Base-by-base conservation (phyloP, 257 asterid species). In the Nyctanthes arbortristis region DNA sequence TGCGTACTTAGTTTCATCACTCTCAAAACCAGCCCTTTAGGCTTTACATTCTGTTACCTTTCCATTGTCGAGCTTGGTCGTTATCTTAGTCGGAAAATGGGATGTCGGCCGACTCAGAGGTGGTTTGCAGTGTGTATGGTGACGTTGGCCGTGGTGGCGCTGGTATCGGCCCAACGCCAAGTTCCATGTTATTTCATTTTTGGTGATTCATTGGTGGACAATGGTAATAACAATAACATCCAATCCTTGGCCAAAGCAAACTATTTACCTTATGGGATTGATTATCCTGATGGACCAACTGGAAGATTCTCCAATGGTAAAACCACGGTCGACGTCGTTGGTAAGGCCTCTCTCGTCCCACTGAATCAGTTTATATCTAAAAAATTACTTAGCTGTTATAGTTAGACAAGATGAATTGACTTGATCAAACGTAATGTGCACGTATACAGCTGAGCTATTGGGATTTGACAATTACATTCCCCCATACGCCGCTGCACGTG, bases 151-250 rank as follows among this genome's bases (percentile, higher is more conserved):
- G 65, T 66, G 66, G 61, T 28, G 72, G 57, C 24, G 63, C 61
- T 76, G 71, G 85, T 34, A 5, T n/a, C 16, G 61, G 91, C 85
- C 16, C 76, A 80, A 65, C 88, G 88, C 4, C 95, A 88, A 72
- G 95, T 85, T 6, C 96, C 96, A 2, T 87, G 96, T 62, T 84
- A 69, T 78, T 89, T 89, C 52, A 71, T 87, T 34, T 89, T 89
- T 35, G 96, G 96, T 12, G 96, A 89, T 66, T 89, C 96, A 0
- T 71, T 89, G 66, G 93, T 87, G 30, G 96, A 89, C 55, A 87
- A 87, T 65, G 96, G 96, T 2, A 89, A 89, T 65, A 89, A 89
- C 36, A 89, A 89, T 71, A 72, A 70, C 40, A 89, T 89, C n/a
- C 80, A 72, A 49, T 89, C 96, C 1, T 68, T 89, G 70, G 96